Base-by-base conservation (phyloP, 129 eudicot species). In the Flaveria bidentis region DNA sequence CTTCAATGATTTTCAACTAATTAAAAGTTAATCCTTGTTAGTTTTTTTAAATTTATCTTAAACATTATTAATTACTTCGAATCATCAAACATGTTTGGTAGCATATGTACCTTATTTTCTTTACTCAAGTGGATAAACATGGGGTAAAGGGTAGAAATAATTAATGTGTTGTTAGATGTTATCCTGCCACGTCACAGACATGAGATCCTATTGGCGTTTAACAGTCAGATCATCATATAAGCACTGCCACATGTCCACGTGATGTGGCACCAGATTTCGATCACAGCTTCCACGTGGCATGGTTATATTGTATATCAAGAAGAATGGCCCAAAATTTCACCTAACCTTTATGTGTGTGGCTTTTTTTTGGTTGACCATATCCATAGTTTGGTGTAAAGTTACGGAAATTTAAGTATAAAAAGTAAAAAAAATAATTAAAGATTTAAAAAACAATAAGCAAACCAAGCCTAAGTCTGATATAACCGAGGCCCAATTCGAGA, bases 301-400 rank as follows among this genome's bases (percentile, higher is more conserved):
- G 73, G 76, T 57, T 5, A 72, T 61, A 73, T 78, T 83, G 83
- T 83, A 14, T 49, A 77, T 73, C 41, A 14, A 13, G 2, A 42
- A 39, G 51, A 50, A 42, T 76, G 60, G n/a, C 2, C 39, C 42
- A 60, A 60, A 58, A 18, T 60, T 60, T 60, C 2, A n/a, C 6
- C 47, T 69, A 42, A 47, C 41, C 64, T 75, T 78, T 82, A 76
- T 78, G 78, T 79, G 83, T 74, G 5, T 36, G 80, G 80, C 83
- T 77, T 83, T 62, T 68, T 76, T 67, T 11, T 74, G 61, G 39
- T 83, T 78, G 77, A 78, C 80, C 67, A 26, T 72, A 33, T 39
- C 16, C 33, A 8, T 63, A 28, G 45, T 63, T 63, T 14, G 69
- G 68, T 28, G 68, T 16, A 62, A 62, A 62, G 68, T 10, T 26